Base-by-base conservation (phyloP, 805 yeast genomes). In the Priceomyces melissophilus region DNA sequence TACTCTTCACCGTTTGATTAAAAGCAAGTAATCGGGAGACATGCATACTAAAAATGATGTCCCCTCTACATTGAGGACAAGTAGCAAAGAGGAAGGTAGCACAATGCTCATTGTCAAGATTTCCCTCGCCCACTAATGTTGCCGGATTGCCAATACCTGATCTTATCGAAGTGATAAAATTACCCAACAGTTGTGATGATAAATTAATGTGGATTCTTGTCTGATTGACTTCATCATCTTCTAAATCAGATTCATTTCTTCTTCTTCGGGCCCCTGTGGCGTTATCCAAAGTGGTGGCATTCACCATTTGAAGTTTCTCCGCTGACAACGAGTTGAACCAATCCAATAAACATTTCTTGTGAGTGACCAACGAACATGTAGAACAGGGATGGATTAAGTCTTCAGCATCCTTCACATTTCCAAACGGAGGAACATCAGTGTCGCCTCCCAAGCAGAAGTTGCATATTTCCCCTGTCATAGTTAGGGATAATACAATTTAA, bases 51-150 rank as follows among this genome's bases (percentile, higher is more conserved):
- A 69, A 67, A 8, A 53, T 43, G 35, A 69, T 61, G 20, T 60
- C 57, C 17, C 54, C 48, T 40, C 67, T 67, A 44, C 75, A 69
- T 43, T 69, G 75, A 3, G 74, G 73, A 41, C 75, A 69, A 4
- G 63, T 50, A 4, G 68, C 62, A 26, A 61, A 39, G 9, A 61
- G 42, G 11, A 50, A 44, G 15, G 52, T 53, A 25, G 37, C 30
- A 28, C 26, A 30, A 13, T 38, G 27, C 8, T 40, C 41, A 4
- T n/a, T 11, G n/a, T 28, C 37, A 33, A 8, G 31, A 26, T 17
- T n/a, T 12, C 25, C 23, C 5, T 14, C 14, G 3, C 33, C 33
- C 14, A 17, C 28, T 10, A 23, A 11, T 9, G 23, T 15, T 10
- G 35, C 17, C 15, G 15, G 15, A 2, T 30, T 27, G 11, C 40